Percentiles rank a stretch among this genome's conserved stretches.
Evolutionary conservation across 176 grass and related monocot species (phyloP).

Genomic region (Tuctoria greenei): DNA sequence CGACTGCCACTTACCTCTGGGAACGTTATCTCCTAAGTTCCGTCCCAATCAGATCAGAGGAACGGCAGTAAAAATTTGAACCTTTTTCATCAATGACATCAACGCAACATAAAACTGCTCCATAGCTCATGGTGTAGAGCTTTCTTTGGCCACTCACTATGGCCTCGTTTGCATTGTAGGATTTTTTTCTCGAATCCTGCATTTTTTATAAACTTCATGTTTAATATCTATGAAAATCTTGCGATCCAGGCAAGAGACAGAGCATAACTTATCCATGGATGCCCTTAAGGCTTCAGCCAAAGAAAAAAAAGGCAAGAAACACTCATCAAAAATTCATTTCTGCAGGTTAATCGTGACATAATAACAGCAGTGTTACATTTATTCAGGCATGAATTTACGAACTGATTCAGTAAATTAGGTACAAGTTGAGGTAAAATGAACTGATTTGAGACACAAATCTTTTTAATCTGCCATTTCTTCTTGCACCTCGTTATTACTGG

Average conservation of each 20-base stretch:
- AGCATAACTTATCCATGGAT: too few species aligned
- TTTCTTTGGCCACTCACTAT: not conserved
- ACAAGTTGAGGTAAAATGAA: constrained; percentile 6
- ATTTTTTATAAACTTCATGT: too few species aligned
- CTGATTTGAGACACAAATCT: constrained; percentile 10
- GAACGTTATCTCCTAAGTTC: constrained; percentile 16
- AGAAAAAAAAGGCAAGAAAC: not conserved
- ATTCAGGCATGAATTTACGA: constrained; percentile 10
- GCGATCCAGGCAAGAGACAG: too few species aligned
- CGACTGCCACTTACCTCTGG: not conserved
- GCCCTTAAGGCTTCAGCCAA: not conserved
- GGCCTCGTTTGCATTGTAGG: too few species aligned
- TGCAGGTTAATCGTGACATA: not conserved
- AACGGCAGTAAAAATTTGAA: not conserved
- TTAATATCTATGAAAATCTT: too few species aligned
- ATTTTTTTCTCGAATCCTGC: too few species aligned
- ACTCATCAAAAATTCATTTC: not conserved
- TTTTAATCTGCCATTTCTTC: constrained; percentile 14
- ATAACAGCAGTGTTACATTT: constrained; percentile 12
- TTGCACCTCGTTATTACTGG: constrained; percentile 13
- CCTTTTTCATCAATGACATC: not conserved
- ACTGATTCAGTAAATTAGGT: not conserved
- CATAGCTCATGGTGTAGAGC: not conserved
- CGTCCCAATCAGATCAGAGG: constrained; percentile 25
- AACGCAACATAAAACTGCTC: not conserved